Percentiles rank a stretch among this genome's conserved stretches.
Conservation (phyloP, 1,139 yeast genomes). For the Petasospora rhodanensis region DNA sequence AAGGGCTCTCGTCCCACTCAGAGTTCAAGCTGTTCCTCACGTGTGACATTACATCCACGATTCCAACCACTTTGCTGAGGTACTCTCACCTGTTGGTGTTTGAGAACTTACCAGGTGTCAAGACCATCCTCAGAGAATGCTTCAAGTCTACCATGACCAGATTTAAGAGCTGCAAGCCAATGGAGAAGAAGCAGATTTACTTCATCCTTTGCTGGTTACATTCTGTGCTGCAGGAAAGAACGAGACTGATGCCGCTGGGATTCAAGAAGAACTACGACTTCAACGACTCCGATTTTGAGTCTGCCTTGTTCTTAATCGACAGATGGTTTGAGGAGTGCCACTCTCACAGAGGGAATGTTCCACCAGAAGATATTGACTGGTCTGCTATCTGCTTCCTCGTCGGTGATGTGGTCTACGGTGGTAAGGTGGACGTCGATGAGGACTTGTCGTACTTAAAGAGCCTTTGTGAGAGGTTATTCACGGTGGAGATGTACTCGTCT, state of each 20-base stretch:
- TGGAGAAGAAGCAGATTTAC: slow-evolving; percentile 44
- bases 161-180: slow-evolving; percentile 30
- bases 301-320: slow-evolving; percentile 44
- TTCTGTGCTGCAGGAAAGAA: slow-evolving; percentile 53
- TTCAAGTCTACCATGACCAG: slow-evolving; percentile 29
- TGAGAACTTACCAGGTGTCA: slow-evolving; percentile 62
- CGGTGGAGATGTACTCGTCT: slow-evolving; percentile 31
- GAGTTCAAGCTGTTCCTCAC: slow-evolving; percentile 58
- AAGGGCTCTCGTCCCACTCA: slow-evolving; percentile 25
- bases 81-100: slow-evolving; percentile 48
- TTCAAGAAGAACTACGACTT: slow-evolving; percentile 61
- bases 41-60: slow-evolving; percentile 41
- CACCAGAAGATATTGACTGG: slow-evolving; percentile 58
- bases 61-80: slow-evolving; percentile 55
- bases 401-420: slow-evolving; percentile 65
- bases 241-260: slow-evolving; percentile 59
- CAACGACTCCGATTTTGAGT: slow-evolving; percentile 68
- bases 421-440: slow-evolving; percentile 49
- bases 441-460: slow-evolving; percentile 37
- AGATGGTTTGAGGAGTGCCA: slow-evolving; percentile 31
- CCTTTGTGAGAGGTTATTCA: slow-evolving; percentile 32
- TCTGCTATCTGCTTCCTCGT: slow-evolving; percentile 44
- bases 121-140: slow-evolving; percentile 40
- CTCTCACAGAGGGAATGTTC: slow-evolving; percentile 33
- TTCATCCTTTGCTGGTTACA: slow-evolving; percentile 70